Evolutionary conservation across 1,284 basidiomycete genomes (phyloP), one percentile per base, ranked within the genome.

Genomic region (Tranzscheliella williamsii): DNA sequence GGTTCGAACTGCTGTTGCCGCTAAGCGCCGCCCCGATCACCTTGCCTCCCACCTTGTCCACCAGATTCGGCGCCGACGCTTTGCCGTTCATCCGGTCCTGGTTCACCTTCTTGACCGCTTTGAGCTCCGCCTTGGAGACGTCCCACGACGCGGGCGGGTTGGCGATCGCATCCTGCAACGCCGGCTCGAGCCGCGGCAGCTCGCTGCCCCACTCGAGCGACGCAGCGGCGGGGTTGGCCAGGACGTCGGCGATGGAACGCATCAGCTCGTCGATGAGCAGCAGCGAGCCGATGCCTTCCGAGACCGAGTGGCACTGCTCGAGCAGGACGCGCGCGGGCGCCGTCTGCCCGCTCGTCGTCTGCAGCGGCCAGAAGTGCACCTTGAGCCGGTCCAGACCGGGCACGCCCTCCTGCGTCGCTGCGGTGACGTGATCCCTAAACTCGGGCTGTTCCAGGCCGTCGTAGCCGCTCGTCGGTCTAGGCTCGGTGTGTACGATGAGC

Each of bases 81-180:
- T 63, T 63, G 15, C 53, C 58, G 21, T 48, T 52, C 53, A 57
- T 52, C 2, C 53, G 42, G 13, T 46, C 49, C 2, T 24, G 24
- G 23, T 56, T 63, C 11, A 45, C 27, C 9, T 48, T 39, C 13
- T 48, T 21, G 11, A 56, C 41, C 11, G 23, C 16, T n/a, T 44
- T 41, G 5, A 41, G 29, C 20, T 62, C 58, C 18, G 6, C 24
- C 16, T 20, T 23, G 3, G 31, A 26, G 0, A 56, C 49, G 5
- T 38, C 13, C 52, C 53, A 56, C 3, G 30, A 21, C 0, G 12
- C 9, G 2, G 52, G 58, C 20, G 43, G 53, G 9, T 32, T 5
- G 3, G 33, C 42, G 15, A 56, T 41, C 2, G 53, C 53, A 23
- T 63, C 60, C 24, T 48, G 44, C 12, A 57, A 12, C 4, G 48